Evolutionary conservation across 1,284 basidiomycete species (phyloP), one percentile per base, ranked within the genome.

Genomic region (Omphalotus olearius): DNA sequence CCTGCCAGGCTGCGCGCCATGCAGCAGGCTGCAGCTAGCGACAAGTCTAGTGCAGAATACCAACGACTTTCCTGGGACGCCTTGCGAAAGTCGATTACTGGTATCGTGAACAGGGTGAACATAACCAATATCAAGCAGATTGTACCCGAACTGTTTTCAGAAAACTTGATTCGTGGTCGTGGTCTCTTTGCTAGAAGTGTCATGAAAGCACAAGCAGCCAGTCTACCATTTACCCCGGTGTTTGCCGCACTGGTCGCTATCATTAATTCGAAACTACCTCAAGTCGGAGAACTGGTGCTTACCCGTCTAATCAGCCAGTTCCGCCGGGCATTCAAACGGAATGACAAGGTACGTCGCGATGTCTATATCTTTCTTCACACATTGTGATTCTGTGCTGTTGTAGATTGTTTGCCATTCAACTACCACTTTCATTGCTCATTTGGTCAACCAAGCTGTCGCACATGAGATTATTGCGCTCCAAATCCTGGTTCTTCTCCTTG

Each of bases 51-150:
- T 59, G 65, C 88, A n/a, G 95, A 98, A 71, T 98, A 91, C 68
- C 97, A 99, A 70, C 80, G 96, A 16, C 74, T 99, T 60, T 92
- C 91, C 23, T 99, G 96, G 97, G 97, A 99, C 65, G 96, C 97
- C 1, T 75, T 99, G 55, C 86, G 95, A 65, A 99, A 99, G 73
- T 93, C 89, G 53, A 92, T 99, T 64, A 99, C 97, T 23, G 97
- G 97, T 91, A 88, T 99, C 61, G 96, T 99, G 77, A 99, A 99
- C 79, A 91, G 98, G 76, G 90, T 95, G 70, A 96, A 96, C 66
- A 79, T 93, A 18, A 80, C 87, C 58, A 99, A 99, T 68, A 99
- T 98, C 81, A 99, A 99, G 72, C 83, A 90, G 60, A 86, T 99
- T 61, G 85, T 98, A 0, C 97, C 96, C 1, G 96, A 99, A 66